Evolutionary conservation across 2,329 filamentous ascomycete genomes (phyloP), one percentile per base, ranked within the genome.

Genomic region (Dothideomycetes sp.): DNA sequence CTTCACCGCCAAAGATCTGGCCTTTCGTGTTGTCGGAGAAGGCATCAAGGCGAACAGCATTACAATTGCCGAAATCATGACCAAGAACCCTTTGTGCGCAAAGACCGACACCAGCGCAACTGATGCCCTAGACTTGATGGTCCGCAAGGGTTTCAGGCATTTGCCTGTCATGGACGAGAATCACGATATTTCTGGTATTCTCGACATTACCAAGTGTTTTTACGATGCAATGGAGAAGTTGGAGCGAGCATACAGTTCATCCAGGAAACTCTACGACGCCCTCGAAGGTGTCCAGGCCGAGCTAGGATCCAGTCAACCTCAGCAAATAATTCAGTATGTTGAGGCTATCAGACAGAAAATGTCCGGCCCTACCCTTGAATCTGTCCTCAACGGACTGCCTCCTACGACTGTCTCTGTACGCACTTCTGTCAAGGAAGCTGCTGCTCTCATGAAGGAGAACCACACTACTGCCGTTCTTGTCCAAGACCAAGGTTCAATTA

Each of bases 221-320:
- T 98, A 98, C 65, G 91, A 98, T 65, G 91, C 91, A 32, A 98
- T 98, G 91, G 91, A 98, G 70, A 98, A 98, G 70, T 69, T 98
- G 45, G 91, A 98, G 70, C 82, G 91, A 37, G 91, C 91, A 37
- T 98, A 98, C 62, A 87, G 86, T 49, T 96, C 91, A 12, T 98
- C 91, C n/a, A 79, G 91, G 51, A 94, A 95, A 64, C 75, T 98
- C 16, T 96, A 98, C 61, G 91, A 96, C 69, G 91, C 91, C 24
- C 69, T 98, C 43, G 91, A 98, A 65, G 91, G 91, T 61, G 91
- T 98, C 3, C 91, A 98, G 65, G 94, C 89, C 2, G 91, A 98
- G 63, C 73, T 98, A 27, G 91, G 91, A 31, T 83, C 89, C 38
- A 94, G 84, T 57, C 91, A 98, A 61, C 91, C 91, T 10, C 89